These are phyloP conservation scores for Candida insectorum DNA, from an alignment of 805 yeast species.

Conservation along the genomic window DNA sequence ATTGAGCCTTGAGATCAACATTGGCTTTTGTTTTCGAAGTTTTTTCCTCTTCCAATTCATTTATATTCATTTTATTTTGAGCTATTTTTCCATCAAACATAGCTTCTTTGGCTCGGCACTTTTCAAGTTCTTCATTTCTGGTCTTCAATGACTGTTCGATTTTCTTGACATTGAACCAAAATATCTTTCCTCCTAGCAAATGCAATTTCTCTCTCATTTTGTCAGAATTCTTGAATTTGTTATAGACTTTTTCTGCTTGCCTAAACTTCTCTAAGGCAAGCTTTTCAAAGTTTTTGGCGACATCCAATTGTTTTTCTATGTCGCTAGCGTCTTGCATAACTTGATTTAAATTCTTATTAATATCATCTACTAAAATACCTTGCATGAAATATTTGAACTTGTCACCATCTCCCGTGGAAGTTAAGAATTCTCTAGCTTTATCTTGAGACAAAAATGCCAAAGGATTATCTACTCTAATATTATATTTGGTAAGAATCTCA, in stretches of 20 bases:
- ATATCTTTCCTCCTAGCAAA: slow-evolving; percentile 37
- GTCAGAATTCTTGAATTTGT: slow-evolving; percentile 32
- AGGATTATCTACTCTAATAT: slow-evolving; percentile 83
- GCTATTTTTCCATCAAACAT: neutral
- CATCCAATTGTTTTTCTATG: slow-evolving; percentile 23
- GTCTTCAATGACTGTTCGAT: slow-evolving; percentile 15
- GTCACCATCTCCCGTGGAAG: slow-evolving; percentile 66
- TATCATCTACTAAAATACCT: slow-evolving; percentile 72
- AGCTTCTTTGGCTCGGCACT: slow-evolving; percentile 8
- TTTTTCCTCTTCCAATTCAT: neutral
- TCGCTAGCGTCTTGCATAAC: slow-evolving; percentile 26
- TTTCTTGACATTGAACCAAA: slow-evolving; percentile 38
- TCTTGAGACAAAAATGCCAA: slow-evolving; percentile 92
- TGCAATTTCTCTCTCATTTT: slow-evolving; percentile 29
- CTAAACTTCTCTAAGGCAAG: slow-evolving; percentile 25
- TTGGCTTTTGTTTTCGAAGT: neutral
- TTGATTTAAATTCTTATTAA: slow-evolving; percentile 48
- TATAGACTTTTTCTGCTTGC: slow-evolving; percentile 27
- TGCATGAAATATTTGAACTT: slow-evolving; percentile 77
- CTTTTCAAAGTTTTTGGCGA: slow-evolving; percentile 21
- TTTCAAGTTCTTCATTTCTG: slow-evolving; percentile 2
- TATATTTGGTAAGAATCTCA: slow-evolving; percentile 63
- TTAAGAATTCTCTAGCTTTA: slow-evolving; percentile 84
- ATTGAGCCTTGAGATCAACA: too few relatives aligned
- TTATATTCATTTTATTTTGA: neutral